A percentile compares a stretch with the other conserved stretches of the same genome.
These are phyloP conservation scores for Rhexocercosporidium sp. DNA, from an alignment of 2,329 filamentous ascomycete genomes.

Conservation along the genomic window DNA sequence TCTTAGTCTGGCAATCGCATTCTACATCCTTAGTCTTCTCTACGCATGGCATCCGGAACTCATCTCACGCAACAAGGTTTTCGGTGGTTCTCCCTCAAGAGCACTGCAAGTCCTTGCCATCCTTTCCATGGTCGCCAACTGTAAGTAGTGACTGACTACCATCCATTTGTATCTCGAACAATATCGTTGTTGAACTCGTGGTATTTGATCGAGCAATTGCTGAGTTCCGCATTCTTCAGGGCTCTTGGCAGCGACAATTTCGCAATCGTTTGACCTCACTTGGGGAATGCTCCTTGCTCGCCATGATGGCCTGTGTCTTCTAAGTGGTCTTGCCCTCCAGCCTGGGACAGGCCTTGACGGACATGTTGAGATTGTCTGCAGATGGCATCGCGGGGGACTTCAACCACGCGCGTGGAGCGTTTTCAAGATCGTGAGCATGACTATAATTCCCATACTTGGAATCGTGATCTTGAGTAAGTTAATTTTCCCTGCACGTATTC, in stretches of 20 bases:
- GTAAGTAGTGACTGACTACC: too few species aligned
- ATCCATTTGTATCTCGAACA: too few species aligned
- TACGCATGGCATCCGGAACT: slow-evolving; percentile 4
- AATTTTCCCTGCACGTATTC: too few species aligned
- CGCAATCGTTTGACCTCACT: slow-evolving; percentile 4
- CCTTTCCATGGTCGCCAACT: not conserved
- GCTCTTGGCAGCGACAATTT: slow-evolving; percentile 4
- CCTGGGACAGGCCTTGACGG: slow-evolving; percentile 10
- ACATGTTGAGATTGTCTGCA: not conserved
- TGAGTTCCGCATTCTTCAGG: too few species aligned
- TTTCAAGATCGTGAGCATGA: not conserved
- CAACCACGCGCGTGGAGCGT: slow-evolving; percentile 7
- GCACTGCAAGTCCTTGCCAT: not conserved
- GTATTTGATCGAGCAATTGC: too few species aligned
- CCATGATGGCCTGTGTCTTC: not conserved
- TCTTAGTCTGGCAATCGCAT: not conserved
- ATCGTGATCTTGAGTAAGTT: slow-evolving; percentile 11
- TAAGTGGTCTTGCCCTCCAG: slow-evolving; percentile 3
- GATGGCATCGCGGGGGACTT: not conserved
- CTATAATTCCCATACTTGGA: slow-evolving; percentile 1
- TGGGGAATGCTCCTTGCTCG: slow-evolving; percentile 8
- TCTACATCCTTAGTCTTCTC: not conserved
- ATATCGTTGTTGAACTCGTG: too few species aligned
- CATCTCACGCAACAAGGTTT: not conserved
- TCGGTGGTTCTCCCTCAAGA: slow-evolving; percentile 2